These are phyloP conservation scores for Trichosanthes cucumerina DNA, from an alignment of 306 rosid genomes.

Conservation along the genomic window DNA sequence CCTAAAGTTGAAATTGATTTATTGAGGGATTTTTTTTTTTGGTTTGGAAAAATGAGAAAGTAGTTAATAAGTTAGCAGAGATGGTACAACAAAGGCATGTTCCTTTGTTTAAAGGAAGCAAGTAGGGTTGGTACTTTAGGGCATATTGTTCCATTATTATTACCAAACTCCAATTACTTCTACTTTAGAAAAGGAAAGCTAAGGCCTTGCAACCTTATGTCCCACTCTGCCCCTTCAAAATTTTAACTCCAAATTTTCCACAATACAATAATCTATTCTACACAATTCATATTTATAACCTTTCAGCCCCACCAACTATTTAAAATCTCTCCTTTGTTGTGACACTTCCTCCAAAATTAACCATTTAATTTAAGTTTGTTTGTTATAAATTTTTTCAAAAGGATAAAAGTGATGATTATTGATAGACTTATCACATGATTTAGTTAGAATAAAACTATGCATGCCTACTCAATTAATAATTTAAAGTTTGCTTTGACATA, in stretches of 20 bases:
- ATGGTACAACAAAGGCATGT: background rate
- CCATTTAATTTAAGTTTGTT: background rate
- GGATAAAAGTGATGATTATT: no score
- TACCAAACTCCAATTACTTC: conserved; percentile 7
- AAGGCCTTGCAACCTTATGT: background rate
- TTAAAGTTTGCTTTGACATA: background rate
- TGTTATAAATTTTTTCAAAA: background rate
- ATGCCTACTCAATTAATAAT: background rate
- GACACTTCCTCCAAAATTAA: background rate
- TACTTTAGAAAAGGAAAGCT: background rate
- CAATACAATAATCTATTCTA: background rate
- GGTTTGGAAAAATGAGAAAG: background rate
- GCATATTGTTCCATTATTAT: conserved; percentile 7
- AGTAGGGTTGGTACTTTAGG: conserved; percentile 5
- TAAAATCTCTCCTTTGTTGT: background rate
- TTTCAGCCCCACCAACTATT: background rate
- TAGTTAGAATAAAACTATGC: background rate
- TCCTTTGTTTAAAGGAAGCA: background rate
- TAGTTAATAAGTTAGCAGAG: background rate
- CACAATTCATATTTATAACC: background rate
- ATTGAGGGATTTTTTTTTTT: background rate
- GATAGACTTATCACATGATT: background rate
- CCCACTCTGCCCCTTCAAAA: background rate
- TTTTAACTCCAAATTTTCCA: background rate
- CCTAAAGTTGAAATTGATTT: background rate